Evolutionary conservation across 345 rosid genomes (phyloP).

Genomic region (Ceriops tagal): DNA sequence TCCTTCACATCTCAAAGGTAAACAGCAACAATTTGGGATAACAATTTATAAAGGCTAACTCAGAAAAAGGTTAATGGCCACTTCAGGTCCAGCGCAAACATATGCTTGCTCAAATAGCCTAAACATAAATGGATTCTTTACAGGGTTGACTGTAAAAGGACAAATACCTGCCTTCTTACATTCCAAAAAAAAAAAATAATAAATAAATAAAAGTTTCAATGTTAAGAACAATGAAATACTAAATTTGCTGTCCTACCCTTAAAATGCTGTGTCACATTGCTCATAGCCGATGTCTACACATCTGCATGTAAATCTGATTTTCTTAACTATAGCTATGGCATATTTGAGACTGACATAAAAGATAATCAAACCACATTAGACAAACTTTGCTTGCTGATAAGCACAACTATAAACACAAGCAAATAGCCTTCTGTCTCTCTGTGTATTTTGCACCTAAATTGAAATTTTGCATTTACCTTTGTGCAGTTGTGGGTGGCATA

Average conservation of each 20-base stretch:
- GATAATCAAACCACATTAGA: constrained; percentile 27
- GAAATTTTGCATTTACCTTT: constrained; percentile 48
- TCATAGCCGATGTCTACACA: constrained; percentile 37
- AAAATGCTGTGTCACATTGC: constrained; percentile 17
- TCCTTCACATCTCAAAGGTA: neutral
- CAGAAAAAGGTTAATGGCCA: neutral
- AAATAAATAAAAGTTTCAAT: neutral
- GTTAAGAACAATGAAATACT: constrained; percentile 6
- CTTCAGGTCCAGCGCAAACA: constrained; percentile 12
- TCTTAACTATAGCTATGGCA: constrained; percentile 21
- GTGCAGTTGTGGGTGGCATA: constrained; percentile 67
- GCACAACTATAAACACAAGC: constrained; percentile 23
- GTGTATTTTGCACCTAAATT: constrained; percentile 40
- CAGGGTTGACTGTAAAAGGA: constrained; percentile 19
- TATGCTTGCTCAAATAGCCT: constrained; percentile 5
- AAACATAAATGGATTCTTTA: constrained; percentile 21
- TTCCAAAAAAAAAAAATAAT: constrained; percentile 1
- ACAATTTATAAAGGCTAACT: neutral
- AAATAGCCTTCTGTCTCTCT: constrained; percentile 37
- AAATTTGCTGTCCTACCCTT: constrained; percentile 22
- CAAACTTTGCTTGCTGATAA: constrained; percentile 29
- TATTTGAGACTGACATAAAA: constrained; percentile 21
- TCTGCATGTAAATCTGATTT: constrained; percentile 22
- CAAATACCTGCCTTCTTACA: constrained; percentile 13
- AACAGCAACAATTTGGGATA: neutral